phyloP scores from a whole-genome alignment of 495 filamentous ascomycete species.

The Penicillium turbatum region DNA sequence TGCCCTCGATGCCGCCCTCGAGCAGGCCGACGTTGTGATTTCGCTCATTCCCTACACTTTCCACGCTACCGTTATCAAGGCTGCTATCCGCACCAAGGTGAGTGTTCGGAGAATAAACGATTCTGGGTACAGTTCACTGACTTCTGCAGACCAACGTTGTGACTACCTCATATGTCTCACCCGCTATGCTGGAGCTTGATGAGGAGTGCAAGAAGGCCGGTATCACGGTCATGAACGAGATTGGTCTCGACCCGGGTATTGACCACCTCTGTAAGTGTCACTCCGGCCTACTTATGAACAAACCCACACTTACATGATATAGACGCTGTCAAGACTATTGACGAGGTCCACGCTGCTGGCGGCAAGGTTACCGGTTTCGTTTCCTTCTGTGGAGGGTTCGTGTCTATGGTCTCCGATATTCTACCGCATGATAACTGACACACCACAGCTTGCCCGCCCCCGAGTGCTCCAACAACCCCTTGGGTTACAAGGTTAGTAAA shows the following conservation, averaged over 20 bases:
- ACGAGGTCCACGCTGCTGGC: conserved; percentile 69
- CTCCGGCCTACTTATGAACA: neutral
- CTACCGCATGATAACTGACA: neutral
- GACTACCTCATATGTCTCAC: conserved; percentile 91
- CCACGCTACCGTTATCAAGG: conserved; percentile 87
- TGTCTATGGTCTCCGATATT: neutral
- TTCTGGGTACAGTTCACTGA: neutral
- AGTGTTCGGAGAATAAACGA: neutral
- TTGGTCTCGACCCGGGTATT: conserved; percentile 58
- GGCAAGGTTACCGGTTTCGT: conserved; percentile 83
- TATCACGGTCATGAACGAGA: conserved; percentile 98
- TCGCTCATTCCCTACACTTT: conserved; percentile 88
- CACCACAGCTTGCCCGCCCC: conserved; percentile 57
- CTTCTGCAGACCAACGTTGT: conserved; percentile 76
- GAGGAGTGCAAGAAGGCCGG: conserved; percentile 79
- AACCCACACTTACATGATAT: conserved; percentile 38
- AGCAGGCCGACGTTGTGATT: conserved; percentile 74
- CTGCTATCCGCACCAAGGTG: conserved; percentile 77
- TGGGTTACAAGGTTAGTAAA: conserved; percentile 69
- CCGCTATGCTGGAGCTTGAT: conserved; percentile 88
- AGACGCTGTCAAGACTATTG: conserved; percentile 87
- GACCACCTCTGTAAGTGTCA: conserved; percentile 23
- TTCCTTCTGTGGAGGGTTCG: conserved; percentile 77
- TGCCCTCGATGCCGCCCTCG: conserved; percentile 74
- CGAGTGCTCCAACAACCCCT: conserved; percentile 81